Base-by-base conservation (phyloP, 2,329 filamentous ascomycete genomes). In the Diaporthe helianthi region DNA sequence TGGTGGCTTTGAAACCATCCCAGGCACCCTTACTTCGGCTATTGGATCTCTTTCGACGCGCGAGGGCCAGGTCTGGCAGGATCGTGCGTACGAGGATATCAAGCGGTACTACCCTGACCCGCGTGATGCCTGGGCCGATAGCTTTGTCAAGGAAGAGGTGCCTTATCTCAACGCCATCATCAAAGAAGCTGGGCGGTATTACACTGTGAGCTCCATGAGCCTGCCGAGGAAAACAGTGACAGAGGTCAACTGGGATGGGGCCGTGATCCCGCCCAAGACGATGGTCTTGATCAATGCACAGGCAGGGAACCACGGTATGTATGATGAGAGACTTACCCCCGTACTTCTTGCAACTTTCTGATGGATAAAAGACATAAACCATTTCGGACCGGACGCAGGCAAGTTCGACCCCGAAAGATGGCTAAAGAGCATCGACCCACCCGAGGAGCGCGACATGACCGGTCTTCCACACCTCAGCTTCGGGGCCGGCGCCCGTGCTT, bases 221-320 rank as follows among this genome's bases (percentile, higher is more conserved):
- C 74, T 87, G 44, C 85, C 85, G 0, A 74, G 85, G 15, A 84
- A 85, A 75, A 85, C 84, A 0, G 81, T 84, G 22, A 80, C 78
- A 0, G 83, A 86, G 52, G 80, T 87, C 12, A 76, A 82, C 38
- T 86, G 84, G 84, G 81, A 85, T 36, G 83, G 84, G 0, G 83
- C 83, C 0, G 78, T 80, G 8, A 86, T 87, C 52, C 84, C 84
- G 0, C 77, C 81, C 2, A 83, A 84, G 68, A 86, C 84, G 0
- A 86, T 87, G 83, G 80, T 86, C 1, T 76, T 87, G 65, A 84
- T 87, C 73, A 86, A 87, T 72, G 83, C 84, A 1, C 85, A 87
- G 73, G 85, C 85, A 26, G 84, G 80, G 0, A 87, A 87, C 71
- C 85, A 87, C 67, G 83, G 82, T 84, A 75, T 70, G 82, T 84